Evolutionary conservation across 1,284 basidiomycete genomes (phyloP).

Genomic region (Ceratobasidium papillatum): DNA sequence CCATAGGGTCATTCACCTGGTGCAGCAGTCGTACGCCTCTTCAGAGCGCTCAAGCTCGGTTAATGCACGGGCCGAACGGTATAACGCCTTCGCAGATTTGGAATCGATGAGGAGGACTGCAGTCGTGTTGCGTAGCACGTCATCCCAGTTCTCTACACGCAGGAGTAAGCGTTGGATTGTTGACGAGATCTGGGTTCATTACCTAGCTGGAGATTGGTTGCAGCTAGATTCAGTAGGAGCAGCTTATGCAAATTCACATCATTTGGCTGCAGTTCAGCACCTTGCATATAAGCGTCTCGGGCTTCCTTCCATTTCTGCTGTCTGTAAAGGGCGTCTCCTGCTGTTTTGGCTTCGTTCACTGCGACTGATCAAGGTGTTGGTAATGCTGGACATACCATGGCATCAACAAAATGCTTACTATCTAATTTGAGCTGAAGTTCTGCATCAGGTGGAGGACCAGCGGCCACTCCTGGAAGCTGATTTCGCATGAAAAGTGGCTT

Average conservation of each 20-base stretch:
- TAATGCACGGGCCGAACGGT: slow-evolving; percentile 9
- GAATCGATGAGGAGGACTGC: background rate
- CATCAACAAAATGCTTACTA: too few relatives aligned
- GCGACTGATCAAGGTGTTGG: background rate
- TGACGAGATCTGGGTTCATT: too few relatives aligned
- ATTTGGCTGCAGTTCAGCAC: background rate
- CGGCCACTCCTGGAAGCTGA: too few relatives aligned
- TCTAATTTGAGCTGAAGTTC: too few relatives aligned
- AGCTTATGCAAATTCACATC: background rate
- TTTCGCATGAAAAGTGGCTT: too few relatives aligned
- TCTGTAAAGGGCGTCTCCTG: background rate
- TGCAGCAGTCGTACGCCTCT: slow-evolving; percentile 9
- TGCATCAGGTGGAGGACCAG: too few relatives aligned
- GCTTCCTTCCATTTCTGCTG: background rate
- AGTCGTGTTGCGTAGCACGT: background rate
- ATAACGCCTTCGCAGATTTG: background rate
- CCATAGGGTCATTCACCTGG: background rate
- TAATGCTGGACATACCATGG: too few relatives aligned
- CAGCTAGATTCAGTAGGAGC: background rate
- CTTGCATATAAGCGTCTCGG: slow-evolving; percentile 1
- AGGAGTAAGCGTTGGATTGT: too few relatives aligned
- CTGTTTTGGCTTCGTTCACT: background rate
- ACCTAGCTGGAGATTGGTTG: slow-evolving; percentile 4
- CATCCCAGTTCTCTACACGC: background rate
- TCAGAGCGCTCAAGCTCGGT: background rate